Conservation (phyloP, 176 grass and related monocot genomes). For the Paspalum vaginatum region DNA sequence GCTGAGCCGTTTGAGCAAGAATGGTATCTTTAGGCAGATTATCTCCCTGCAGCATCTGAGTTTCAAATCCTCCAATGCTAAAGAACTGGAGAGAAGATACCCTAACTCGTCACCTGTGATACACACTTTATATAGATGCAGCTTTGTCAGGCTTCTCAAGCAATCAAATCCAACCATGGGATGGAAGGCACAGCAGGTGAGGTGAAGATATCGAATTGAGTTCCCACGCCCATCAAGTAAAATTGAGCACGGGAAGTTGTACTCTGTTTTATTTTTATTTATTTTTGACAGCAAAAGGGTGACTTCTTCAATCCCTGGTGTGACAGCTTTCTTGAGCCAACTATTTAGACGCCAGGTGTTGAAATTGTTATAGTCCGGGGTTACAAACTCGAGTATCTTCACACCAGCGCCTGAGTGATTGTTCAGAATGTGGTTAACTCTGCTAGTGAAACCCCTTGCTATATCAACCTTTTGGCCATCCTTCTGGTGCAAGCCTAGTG, state of each 20-base stretch:
- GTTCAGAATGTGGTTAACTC: background rate
- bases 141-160: background rate
- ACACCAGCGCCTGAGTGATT: background rate
- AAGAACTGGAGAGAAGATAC: background rate
- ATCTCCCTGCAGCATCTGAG: background rate
- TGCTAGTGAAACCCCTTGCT: background rate
- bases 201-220: background rate
- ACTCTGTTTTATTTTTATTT: background rate
- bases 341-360: background rate
- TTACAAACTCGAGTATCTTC: background rate
- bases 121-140: background rate
- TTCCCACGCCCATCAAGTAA: background rate
- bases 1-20: background rate
- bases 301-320: constrained; percentile 1
- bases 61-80: background rate
- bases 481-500: background rate
- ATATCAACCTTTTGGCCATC: background rate
- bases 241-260: background rate
- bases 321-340: background rate
- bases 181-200: background rate
- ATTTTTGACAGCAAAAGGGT: background rate
- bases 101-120: background rate
- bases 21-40: constrained; percentile 19
- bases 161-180: background rate
- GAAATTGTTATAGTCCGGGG: background rate